Base-by-base conservation (phyloP, 1,139 yeast genomes). In the Hyphopichia khmerensis region DNA sequence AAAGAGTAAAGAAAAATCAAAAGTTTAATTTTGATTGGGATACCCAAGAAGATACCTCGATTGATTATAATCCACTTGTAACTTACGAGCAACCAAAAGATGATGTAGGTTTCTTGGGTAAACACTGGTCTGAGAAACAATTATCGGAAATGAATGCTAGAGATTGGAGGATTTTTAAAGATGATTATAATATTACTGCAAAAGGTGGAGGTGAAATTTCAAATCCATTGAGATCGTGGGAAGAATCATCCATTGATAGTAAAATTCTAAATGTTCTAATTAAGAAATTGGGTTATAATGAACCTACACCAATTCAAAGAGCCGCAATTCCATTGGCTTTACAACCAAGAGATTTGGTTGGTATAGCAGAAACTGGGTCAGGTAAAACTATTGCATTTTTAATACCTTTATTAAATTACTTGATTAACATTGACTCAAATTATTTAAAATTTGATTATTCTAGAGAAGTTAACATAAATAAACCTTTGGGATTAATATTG, bases 301-400 rank as follows among this genome's bases (percentile, higher is more conserved):
- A 77, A 7, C 96, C 99, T 1, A 87, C 97, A 0, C 93, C 98
- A 0, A 84, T 93, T 45, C 99, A 93, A 58, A 66, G 96, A 47
- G 95, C 95, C 0, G 77, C 97, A 0, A 80, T 91, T 11, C 97
- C 97, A 0, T 70, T 86, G 36, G 87, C 88, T 0, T 52, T 86
- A 30, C 59, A 67, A 0, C 65, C 72, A 3, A 60, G 77, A 34
- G 97, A 93, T 59, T 73, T 89, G 4, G 75, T 91, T 21, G 98
- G 96, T 21, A 79, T 91, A n/a, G 97, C 98, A 0, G 93, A 90
- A 52, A 93, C 99, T 0, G 99, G 98, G 19, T 87, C 96, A 0
- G 99, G 98, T 57, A 93, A 93, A 59, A 93, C 99, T 0, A 70
- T 90, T 24, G 87, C 96, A 9, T 93, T 85, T 62, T 65, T 87